Evolutionary conservation across 331 rosid genomes (phyloP).

Genomic region (Phaseolus coccineus): DNA sequence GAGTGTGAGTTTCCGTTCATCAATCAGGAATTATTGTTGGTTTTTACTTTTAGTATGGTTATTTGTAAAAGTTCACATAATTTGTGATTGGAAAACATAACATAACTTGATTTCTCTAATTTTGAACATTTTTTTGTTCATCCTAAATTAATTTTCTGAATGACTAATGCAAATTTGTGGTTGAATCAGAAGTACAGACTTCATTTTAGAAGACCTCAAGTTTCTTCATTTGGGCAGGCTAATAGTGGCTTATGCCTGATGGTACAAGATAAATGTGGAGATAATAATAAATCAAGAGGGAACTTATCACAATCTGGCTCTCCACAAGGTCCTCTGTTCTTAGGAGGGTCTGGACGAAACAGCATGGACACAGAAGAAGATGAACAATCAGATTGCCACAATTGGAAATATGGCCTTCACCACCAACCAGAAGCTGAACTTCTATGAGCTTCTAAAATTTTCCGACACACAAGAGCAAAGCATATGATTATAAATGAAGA

Average conservation of each 20-base stretch:
- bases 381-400: constrained; percentile 74
- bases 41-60: too few species aligned
- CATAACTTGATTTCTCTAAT: too few species aligned
- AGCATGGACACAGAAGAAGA: constrained; percentile 65
- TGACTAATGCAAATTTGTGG: not conserved
- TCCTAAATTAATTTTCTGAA: not conserved
- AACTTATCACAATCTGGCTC: constrained; percentile 59
- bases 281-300: constrained; percentile 46
- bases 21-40: too few species aligned
- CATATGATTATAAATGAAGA: constrained; percentile 44
- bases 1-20: too few species aligned
- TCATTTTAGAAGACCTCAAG: constrained; percentile 64
- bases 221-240: constrained; percentile 43
- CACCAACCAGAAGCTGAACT: constrained; percentile 45
- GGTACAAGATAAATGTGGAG: constrained; percentile 52
- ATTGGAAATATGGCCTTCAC: constrained; percentile 58
- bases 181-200: constrained; percentile 79
- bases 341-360: constrained; percentile 56
- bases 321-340: constrained; percentile 62
- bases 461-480: constrained; percentile 38
- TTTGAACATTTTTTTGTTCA: not conserved
- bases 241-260: constrained; percentile 46
- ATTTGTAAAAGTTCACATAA: too few species aligned
- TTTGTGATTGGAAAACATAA: too few species aligned
- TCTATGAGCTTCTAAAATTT: constrained; percentile 40